Evolutionary conservation across 2,329 filamentous ascomycete genomes (phyloP).

Genomic region (Sordariomycetes sp.): DNA sequence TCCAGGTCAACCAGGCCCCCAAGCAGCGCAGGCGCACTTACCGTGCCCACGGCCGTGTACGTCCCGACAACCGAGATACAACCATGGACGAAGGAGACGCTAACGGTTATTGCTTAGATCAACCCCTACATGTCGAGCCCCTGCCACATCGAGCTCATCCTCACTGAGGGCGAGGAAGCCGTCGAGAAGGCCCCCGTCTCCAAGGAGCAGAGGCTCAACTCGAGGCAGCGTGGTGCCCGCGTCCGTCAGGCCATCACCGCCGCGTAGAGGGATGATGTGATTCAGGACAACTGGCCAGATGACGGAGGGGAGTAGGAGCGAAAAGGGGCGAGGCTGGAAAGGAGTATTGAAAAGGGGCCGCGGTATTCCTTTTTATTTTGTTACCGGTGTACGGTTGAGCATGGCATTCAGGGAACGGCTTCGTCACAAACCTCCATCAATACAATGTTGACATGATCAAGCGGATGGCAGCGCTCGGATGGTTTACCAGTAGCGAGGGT

Average conservation of each 20-base stretch:
- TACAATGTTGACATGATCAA: slow-evolving; percentile 5
- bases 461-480: neutral
- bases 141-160: slow-evolving; percentile 99
- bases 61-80: slow-evolving; percentile 26
- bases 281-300: slow-evolving; percentile 5
- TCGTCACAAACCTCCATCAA: slow-evolving; percentile 5
- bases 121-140: slow-evolving; percentile 99
- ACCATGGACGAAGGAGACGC: neutral
- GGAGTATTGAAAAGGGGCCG: slow-evolving; percentile 5
- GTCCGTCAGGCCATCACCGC: slow-evolving; percentile 51
- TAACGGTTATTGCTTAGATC: slow-evolving; percentile 46
- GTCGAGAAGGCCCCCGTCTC: slow-evolving; percentile 74
- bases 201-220: slow-evolving; percentile 54
- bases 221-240: slow-evolving; percentile 77
- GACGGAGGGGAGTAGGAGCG: slow-evolving; percentile 6
- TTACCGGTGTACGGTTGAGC: slow-evolving; percentile 6
- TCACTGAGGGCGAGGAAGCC: slow-evolving; percentile 92
- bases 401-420: slow-evolving; percentile 6
- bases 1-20: slow-evolving; percentile 99
- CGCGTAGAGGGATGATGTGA: slow-evolving; percentile 34
- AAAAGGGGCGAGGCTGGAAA: slow-evolving; percentile 5
- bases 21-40: slow-evolving; percentile 99
- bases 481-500: neutral
- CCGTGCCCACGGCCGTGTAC: slow-evolving; percentile 99
- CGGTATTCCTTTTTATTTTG: slow-evolving; percentile 4